phyloP scores from a whole-genome alignment of 1,284 basidiomycete species.

The Boletus albobrunnescens region DNA sequence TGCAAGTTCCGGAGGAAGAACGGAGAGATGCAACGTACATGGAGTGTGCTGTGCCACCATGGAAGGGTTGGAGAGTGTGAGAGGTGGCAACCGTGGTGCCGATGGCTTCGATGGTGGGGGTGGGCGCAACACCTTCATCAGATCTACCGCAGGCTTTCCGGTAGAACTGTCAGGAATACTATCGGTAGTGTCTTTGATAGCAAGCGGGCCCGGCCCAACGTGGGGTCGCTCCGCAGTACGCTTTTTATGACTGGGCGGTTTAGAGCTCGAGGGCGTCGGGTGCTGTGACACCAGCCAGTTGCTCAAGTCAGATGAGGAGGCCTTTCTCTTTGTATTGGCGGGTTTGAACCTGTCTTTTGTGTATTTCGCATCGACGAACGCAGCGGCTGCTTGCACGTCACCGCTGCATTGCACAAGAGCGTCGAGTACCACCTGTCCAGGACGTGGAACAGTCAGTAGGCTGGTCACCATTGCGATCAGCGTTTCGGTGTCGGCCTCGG shows the following conservation, averaged over 20 bases:
- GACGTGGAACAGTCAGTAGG: conserved; percentile 41
- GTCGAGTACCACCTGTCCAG: conserved; percentile 49
- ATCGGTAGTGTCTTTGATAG: conserved; percentile 22
- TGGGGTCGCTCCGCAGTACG: conserved; percentile 6
- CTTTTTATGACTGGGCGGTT: conserved; percentile 25
- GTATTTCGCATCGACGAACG: conserved; percentile 32
- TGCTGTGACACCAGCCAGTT: conserved; percentile 46
- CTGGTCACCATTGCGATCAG: conserved; percentile 65
- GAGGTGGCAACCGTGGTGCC: conserved; percentile 44
- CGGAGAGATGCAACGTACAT: conserved; percentile 68
- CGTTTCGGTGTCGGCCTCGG: conserved; percentile 58
- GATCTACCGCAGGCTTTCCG: conserved; percentile 38
- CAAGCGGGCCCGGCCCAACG: neutral
- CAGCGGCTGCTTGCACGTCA: conserved; percentile 56
- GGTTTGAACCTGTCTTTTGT: conserved; percentile 12
- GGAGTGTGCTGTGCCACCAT: conserved; percentile 69
- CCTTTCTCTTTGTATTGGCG: conserved; percentile 36
- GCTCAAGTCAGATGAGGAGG: conserved; percentile 44
- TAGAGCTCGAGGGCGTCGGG: conserved; percentile 19
- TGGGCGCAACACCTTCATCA: conserved; percentile 56
- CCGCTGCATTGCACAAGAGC: conserved; percentile 59
- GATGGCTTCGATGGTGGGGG: conserved; percentile 42
- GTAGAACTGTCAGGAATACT: conserved; percentile 11
- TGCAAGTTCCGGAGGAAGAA: conserved; percentile 69
- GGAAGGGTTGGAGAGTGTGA: conserved; percentile 53